Conservation (phyloP, 257 asterid species). For the Penstemon eatonii region DNA sequence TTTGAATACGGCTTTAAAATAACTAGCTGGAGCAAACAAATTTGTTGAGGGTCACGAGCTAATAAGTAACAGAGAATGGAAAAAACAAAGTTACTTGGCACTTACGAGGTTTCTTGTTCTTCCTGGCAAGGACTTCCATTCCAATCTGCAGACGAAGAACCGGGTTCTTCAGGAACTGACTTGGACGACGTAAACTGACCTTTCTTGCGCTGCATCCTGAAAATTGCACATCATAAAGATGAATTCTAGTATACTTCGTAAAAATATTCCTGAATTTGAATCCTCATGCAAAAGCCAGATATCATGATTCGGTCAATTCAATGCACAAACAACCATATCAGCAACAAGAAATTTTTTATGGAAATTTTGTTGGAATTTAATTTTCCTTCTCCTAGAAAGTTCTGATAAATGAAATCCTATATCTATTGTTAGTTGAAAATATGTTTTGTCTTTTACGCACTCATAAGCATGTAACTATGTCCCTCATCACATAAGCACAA, state of each 20-base stretch:
- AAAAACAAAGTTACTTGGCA: conserved; percentile 15
- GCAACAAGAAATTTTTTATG: background rate
- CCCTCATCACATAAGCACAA: background rate
- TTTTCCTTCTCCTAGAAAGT: conserved; percentile 10
- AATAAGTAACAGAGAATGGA: conserved; percentile 3
- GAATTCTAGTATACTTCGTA: background rate
- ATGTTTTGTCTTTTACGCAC: background rate
- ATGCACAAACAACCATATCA: conserved; percentile 7
- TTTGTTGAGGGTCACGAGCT: background rate
- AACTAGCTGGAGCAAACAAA: conserved; percentile 11
- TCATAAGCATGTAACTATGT: background rate
- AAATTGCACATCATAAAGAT: conserved; percentile 24
- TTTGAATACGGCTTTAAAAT: background rate
- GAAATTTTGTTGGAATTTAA: background rate
- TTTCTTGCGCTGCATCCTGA: conserved; percentile 99
- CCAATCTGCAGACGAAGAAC: conserved; percentile 81
- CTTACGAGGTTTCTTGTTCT: conserved; percentile 90
- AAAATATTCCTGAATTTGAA: background rate
- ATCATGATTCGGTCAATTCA: background rate
- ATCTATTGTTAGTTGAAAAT: background rate
- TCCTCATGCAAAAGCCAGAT: background rate
- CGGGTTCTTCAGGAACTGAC: conserved; percentile 71
- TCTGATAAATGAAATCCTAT: background rate
- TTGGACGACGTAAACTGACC: conserved; percentile 96
- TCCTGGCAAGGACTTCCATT: conserved; percentile 64